These are phyloP conservation scores for Trichophyton benhamiae DNA, from an alignment of 2,329 filamentous ascomycete species.

Conservation along the genomic window DNA sequence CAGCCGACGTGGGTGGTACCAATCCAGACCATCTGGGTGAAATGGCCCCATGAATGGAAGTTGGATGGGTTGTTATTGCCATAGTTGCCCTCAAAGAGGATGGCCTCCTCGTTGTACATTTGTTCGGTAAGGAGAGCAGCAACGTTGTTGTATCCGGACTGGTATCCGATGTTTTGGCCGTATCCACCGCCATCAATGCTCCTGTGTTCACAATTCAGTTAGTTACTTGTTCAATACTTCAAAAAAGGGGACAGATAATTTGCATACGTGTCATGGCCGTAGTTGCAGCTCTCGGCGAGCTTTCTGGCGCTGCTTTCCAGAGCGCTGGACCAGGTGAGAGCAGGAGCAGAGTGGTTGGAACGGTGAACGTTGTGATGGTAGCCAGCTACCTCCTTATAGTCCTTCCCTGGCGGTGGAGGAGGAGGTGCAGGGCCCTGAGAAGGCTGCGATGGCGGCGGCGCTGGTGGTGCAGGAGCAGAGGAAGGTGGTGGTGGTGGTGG, in stretches of 20 bases:
- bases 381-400: constrained; percentile 24
- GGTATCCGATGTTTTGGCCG: constrained; percentile 84
- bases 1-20: constrained; percentile 52
- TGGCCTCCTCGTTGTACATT: constrained; percentile 79
- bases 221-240: background rate
- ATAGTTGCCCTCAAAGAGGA: constrained; percentile 45
- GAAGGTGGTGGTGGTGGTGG: too few species aligned
- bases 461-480: too few species aligned
- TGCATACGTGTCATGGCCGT: constrained; percentile 62
- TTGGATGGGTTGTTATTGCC: constrained; percentile 46
- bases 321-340: constrained; percentile 47
- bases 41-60: constrained; percentile 61
- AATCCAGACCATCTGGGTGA: constrained; percentile 64
- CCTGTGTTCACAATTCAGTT: constrained; percentile 14
- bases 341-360: constrained; percentile 58
- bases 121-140: constrained; percentile 60
- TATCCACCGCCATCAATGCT: constrained; percentile 52
- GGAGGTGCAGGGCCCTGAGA: too few species aligned
- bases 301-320: constrained; percentile 52
- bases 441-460: too few species aligned
- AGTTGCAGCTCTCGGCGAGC: constrained; percentile 56
- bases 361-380: constrained; percentile 81
- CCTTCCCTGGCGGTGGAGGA: constrained; percentile 12
- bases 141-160: constrained; percentile 45
- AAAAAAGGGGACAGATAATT: constrained; percentile 12